Base-by-base conservation (phyloP, 148 eudicot genomes). In the Cornus suecica region DNA sequence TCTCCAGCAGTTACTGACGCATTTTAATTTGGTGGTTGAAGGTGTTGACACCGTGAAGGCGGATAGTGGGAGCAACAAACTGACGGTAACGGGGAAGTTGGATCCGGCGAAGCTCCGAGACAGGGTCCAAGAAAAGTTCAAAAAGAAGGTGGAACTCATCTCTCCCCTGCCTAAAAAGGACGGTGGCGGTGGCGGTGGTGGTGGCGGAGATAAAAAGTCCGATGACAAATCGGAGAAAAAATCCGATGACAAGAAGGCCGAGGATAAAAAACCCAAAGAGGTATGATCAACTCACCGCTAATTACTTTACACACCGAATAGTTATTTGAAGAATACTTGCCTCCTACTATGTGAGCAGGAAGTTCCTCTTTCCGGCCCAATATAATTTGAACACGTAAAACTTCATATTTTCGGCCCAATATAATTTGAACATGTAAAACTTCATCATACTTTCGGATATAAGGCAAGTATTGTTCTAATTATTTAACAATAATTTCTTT, bases 141-240 rank as follows among this genome's bases (percentile, higher is more conserved):
- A 82, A 56, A 88, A 85, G 88, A 85, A 79, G 83, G 88, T 83
- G 75, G 91, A 85, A 74, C 77, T 88, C 29, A 23, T 83, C 73
- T 88, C 88, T 23, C 87, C 90, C 69, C 86, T 68, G 80, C 85
- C 88, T 32, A 85, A 87, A 72, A 84, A 84, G 67, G 84, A 78
- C 51, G 83, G 65, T 10, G 75, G 54, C 18, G 80, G 52, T 74
- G 82, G 51, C 23, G 76, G 71, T 10, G 80, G 63, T 20, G 34
- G 34, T 2, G 71, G 58, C 18, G 82, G 60, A 13, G 77, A 31
- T 6, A 85, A 85, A 10, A 83, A 88, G 60, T 25, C 85, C 14
- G 87, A 80, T 31, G 84, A 78, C 20, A 82, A 86, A 52, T 29
- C 65, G 9, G 77, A 31, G 13, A 85, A 85, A 16, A 83, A 88